A percentile compares a stretch with the other conserved stretches of the same genome.
phyloP scores from a whole-genome alignment of 108 stramenopile genomes.

The Skeletonema menzelii region DNA sequence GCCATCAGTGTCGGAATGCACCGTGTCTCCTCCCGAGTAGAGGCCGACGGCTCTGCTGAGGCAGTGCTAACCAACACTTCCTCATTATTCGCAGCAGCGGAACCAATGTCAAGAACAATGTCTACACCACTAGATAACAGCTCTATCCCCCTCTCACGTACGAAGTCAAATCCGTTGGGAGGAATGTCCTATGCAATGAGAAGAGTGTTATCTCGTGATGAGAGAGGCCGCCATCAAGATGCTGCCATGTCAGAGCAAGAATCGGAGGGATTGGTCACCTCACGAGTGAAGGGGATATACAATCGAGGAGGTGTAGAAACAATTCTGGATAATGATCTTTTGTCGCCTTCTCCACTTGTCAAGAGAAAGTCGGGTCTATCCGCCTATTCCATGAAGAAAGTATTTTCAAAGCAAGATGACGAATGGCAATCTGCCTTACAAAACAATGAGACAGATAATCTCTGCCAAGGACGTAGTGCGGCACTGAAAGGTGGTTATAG shows the following conservation, averaged over 20 bases:
- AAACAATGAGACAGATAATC: background rate
- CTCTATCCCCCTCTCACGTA: background rate
- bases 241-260: background rate
- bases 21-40: background rate
- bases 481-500: background rate
- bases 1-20: background rate
- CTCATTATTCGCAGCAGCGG: background rate
- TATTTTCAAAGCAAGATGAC: background rate
- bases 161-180: background rate
- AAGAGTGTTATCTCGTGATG: conserved; percentile 1
- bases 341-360: background rate
- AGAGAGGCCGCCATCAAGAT: background rate
- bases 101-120: background rate
- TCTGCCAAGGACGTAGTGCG: background rate
- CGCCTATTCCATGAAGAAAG: background rate
- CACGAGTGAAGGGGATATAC: background rate
- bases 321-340: background rate
- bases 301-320: background rate
- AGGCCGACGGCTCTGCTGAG: conserved; percentile 4
- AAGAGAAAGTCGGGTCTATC: background rate
- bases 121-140: background rate
- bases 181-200: background rate
- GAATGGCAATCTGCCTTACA: background rate
- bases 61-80: background rate
- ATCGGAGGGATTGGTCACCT: background rate